Percentiles rank a stretch among this genome's conserved stretches.
These are phyloP conservation scores for Tuber calosporum DNA, from an alignment of 495 filamentous ascomycete genomes.

Conservation along the genomic window DNA sequence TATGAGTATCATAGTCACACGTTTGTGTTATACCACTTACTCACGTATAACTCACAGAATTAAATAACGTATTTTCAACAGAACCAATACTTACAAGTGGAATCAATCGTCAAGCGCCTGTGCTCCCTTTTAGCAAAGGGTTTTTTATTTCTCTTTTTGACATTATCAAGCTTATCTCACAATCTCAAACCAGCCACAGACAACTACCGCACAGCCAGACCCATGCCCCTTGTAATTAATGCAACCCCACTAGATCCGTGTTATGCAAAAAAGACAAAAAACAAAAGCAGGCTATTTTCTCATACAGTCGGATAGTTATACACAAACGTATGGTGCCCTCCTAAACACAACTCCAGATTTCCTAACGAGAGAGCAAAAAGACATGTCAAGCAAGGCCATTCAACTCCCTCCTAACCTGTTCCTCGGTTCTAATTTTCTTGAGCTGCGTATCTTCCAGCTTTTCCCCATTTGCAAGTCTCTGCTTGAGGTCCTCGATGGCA, in stretches of 20 bases:
- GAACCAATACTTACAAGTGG: neutral
- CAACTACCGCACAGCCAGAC: neutral
- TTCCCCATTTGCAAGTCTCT: constrained; percentile 86
- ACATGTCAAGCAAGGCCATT: constrained; percentile 43
- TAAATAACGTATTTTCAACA: neutral
- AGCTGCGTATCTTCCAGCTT: constrained; percentile 97
- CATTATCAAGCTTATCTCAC: neutral
- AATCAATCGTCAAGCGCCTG: neutral
- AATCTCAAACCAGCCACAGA: neutral
- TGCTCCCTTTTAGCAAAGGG: neutral
- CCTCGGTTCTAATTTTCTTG: constrained; percentile 93
- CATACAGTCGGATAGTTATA: constrained; percentile 2
- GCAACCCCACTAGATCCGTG: neutral
- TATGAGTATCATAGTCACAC: too few species aligned
- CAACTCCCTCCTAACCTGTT: constrained; percentile 71
- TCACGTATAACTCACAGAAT: too few species aligned
- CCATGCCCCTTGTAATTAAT: neutral
- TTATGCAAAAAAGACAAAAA: constrained; percentile 7
- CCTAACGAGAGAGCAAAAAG: constrained; percentile 2
- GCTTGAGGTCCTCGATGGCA: constrained; percentile 95
- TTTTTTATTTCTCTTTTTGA: neutral
- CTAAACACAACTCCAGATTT: neutral
- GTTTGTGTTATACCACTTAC: too few species aligned
- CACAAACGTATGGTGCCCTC: neutral
- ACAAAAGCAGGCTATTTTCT: constrained; percentile 4